Evolutionary conservation across 176 grass and related monocot species (phyloP).

Genomic region (Rhynchospora tenuis): DNA sequence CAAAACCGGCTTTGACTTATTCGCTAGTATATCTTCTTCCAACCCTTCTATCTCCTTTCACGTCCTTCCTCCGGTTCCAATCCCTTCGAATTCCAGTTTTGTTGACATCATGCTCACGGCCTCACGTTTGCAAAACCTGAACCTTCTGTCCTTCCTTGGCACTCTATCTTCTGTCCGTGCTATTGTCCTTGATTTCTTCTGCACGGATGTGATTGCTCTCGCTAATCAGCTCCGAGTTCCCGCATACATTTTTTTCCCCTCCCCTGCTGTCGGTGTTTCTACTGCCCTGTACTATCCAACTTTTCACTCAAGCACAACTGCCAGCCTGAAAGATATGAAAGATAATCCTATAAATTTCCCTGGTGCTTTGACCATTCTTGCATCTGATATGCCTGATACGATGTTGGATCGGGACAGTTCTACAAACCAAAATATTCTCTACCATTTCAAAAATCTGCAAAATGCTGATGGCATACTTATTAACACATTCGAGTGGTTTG

Average conservation of each 20-base stretch:
- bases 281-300: conserved; percentile 10
- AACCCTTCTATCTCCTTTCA: conserved; percentile 33
- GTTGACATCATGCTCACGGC: not conserved
- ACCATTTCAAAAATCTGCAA: not conserved
- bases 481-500: conserved; percentile 26
- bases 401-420: conserved; percentile 6
- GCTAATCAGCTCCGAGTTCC: conserved; percentile 27
- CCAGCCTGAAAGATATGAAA: conserved; percentile 30
- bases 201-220: conserved; percentile 31
- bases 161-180: conserved; percentile 4
- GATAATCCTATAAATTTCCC: conserved; percentile 17
- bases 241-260: conserved; percentile 25
- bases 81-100: not conserved
- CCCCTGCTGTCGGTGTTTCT: not conserved
- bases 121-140: conserved; percentile 1
- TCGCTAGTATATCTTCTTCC: not conserved
- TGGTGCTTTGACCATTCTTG: not conserved
- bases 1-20: not conserved
- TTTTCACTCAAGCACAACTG: not conserved
- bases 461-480: conserved; percentile 24
- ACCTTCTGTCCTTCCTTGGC: conserved; percentile 12
- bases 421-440: not conserved
- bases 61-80: not conserved
- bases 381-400: not conserved
- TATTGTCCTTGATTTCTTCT: conserved; percentile 40